Percentiles rank a stretch among this genome's conserved stretches.
Evolutionary conservation across 805 yeast genomes (phyloP).

Genomic region (Jamesozyma hellenica): DNA sequence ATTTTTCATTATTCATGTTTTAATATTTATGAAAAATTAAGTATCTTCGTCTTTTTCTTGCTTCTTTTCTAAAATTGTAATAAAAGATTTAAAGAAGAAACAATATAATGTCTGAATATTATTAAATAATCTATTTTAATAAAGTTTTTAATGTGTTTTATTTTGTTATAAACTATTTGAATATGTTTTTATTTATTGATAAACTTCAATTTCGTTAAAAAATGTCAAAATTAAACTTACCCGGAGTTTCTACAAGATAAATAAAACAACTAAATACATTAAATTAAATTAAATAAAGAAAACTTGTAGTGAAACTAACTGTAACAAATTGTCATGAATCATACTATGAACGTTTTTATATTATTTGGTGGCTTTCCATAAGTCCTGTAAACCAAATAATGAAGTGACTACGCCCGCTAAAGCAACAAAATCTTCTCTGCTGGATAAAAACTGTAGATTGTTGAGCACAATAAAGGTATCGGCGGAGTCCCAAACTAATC

Average conservation of each 20-base stretch:
- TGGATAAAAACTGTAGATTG: constrained; percentile 47
- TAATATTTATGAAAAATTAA: neutral
- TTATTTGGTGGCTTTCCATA: constrained; percentile 45
- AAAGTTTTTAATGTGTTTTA: too few species aligned
- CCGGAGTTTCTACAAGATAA: too few species aligned
- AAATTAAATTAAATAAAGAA: neutral
- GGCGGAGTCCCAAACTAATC: constrained; percentile 63
- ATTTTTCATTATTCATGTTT: constrained; percentile 1
- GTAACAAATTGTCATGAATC: neutral
- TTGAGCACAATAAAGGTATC: constrained; percentile 71
- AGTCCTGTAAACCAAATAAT: constrained; percentile 60
- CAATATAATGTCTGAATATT: too few species aligned
- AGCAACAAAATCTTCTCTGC: constrained; percentile 74
- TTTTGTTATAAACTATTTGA: too few species aligned
- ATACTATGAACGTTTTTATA: too few species aligned
- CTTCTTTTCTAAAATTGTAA: too few species aligned
- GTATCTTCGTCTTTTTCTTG: too few species aligned
- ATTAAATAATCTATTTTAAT: too few species aligned
- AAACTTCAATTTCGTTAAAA: neutral
- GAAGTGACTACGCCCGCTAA: constrained; percentile 79
- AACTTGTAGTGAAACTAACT: too few species aligned
- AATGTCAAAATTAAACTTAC: neutral
- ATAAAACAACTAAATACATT: neutral
- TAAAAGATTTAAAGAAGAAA: too few species aligned
- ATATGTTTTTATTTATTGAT: too few species aligned